Evolutionary conservation across 805 yeast species (phyloP).

Genomic region (Candida andamanensis): DNA sequence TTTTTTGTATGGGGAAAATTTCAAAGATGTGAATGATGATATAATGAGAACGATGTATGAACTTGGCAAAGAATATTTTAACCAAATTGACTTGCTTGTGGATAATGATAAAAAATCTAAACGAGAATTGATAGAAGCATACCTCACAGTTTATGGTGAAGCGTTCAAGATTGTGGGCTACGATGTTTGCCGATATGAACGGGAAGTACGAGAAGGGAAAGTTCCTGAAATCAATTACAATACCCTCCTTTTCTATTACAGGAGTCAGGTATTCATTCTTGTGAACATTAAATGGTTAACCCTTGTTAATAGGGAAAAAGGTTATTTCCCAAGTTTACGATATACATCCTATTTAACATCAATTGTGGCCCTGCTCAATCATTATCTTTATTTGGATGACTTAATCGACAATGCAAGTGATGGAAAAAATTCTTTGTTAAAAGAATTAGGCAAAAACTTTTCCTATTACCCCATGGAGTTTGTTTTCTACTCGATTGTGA

Average conservation of each 20-base stretch:
- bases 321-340: slow-evolving; percentile 25
- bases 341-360: slow-evolving; percentile 22
- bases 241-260: slow-evolving; percentile 3
- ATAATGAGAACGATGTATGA: slow-evolving; percentile 3
- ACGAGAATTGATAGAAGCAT: slow-evolving; percentile 4
- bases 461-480: slow-evolving; percentile 12
- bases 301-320: slow-evolving; percentile 20
- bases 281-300: slow-evolving; percentile 22
- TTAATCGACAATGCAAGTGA: slow-evolving; percentile 1
- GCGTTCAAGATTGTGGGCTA: not conserved
- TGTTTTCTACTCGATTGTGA: slow-evolving; percentile 15
- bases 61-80: slow-evolving; percentile 14
- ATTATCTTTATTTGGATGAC: slow-evolving; percentile 16
- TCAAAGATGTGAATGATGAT: slow-evolving; percentile 5
- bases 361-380: slow-evolving; percentile 20
- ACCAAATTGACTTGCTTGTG: slow-evolving; percentile 6
- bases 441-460: slow-evolving; percentile 6
- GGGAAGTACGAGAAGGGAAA: not conserved
- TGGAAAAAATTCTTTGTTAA: slow-evolving; percentile 10
- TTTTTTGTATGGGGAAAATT: slow-evolving; percentile 14
- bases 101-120: slow-evolving; percentile 1
- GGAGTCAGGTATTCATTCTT: slow-evolving; percentile 14
- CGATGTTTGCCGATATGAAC: slow-evolving; percentile 1
- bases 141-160: slow-evolving; percentile 7
- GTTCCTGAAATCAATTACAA: not conserved